Conservation (phyloP, 768 basidiomycete genomes). For the Sarcodon sp. region DNA sequence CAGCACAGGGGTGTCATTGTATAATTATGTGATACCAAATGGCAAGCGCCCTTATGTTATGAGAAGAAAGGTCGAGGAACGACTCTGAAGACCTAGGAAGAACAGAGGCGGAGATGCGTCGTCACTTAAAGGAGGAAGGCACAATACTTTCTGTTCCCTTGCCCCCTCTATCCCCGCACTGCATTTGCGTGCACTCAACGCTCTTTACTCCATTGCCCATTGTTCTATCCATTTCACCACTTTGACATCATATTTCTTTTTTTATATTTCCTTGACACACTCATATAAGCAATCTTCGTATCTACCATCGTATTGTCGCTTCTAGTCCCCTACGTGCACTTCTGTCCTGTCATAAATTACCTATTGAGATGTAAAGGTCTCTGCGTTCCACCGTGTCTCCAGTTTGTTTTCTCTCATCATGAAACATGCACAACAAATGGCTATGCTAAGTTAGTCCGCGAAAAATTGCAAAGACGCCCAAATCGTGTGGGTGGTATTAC, state of each 20-base stretch:
- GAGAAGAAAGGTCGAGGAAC: too few relatives aligned
- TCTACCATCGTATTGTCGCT: background rate
- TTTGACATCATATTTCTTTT: background rate
- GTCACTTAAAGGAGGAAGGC: too few relatives aligned
- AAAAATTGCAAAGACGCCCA: too few relatives aligned
- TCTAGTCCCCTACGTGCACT: background rate
- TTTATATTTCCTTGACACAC: background rate
- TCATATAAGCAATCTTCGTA: background rate
- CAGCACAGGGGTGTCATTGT: slow-evolving; percentile 61
- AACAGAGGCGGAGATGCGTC: too few relatives aligned
- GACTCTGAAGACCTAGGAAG: too few relatives aligned
- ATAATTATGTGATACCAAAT: slow-evolving; percentile 44
- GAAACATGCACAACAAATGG: background rate
- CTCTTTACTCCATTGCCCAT: background rate
- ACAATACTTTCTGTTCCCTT: background rate
- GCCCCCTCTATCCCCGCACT: slow-evolving; percentile 2
- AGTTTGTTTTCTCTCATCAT: slow-evolving; percentile 7
- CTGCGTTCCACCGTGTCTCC: background rate
- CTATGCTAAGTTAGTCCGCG: too few relatives aligned
- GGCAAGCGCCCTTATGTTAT: background rate
- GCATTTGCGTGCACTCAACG: slow-evolving; percentile 2
- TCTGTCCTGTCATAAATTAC: background rate
- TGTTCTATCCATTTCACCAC: slow-evolving; percentile 2
- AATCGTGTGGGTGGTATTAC: too few relatives aligned
- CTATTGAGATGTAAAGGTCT: background rate